Percentiles rank a stretch among this genome's conserved stretches.
Evolutionary conservation across 75 land plant genomes (phyloP).

Genomic region (Cupressus sempervirens): DNA sequence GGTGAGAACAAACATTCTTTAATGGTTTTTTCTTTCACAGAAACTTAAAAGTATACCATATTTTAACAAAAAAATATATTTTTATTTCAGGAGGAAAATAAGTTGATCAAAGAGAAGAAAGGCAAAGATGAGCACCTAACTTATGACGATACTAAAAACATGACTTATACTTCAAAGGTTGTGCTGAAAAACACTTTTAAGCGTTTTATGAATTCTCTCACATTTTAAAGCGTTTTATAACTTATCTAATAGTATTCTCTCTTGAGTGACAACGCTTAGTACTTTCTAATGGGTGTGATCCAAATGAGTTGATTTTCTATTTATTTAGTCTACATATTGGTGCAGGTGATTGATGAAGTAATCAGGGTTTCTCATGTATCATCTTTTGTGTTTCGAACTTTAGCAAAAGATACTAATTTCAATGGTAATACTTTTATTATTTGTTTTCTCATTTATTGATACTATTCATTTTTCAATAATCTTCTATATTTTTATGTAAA

Average conservation of each 20-base stretch:
- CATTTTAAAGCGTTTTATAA: neutral
- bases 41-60: neutral
- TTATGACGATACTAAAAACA: constrained; percentile 12
- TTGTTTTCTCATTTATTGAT: neutral
- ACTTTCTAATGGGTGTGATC: neutral
- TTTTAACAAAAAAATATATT: neutral
- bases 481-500: neutral
- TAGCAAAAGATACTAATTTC: constrained; percentile 12
- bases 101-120: constrained; percentile 13
- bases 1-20: neutral
- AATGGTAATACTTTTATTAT: constrained; percentile 16
- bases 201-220: neutral
- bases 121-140: constrained; percentile 17
- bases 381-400: constrained; percentile 13
- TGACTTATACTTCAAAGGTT: constrained; percentile 32
- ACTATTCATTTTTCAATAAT: neutral
- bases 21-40: neutral
- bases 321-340: no score
- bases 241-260: neutral
- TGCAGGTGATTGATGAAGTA: constrained; percentile 34
- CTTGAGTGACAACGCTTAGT: neutral
- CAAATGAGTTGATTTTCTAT: neutral
- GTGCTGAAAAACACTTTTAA: neutral
- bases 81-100: constrained; percentile 19
- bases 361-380: constrained; percentile 27